A percentile compares a stretch with the other conserved stretches of the same genome.
These are phyloP conservation scores for Fomitopsis palustris DNA, from an alignment of 1,284 basidiomycete genomes.

Conservation along the genomic window DNA sequence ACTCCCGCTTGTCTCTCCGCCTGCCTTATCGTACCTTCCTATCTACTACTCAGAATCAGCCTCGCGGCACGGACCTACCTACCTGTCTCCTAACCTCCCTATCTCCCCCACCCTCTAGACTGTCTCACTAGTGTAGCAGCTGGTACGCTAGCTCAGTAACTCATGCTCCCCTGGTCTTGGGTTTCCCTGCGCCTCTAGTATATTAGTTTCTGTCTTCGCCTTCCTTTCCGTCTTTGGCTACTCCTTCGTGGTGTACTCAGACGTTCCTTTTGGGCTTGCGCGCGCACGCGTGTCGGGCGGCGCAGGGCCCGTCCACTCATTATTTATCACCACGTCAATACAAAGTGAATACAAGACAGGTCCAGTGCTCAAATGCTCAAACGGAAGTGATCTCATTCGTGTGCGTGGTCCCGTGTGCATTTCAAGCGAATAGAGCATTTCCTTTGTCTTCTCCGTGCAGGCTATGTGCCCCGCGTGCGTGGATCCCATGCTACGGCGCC, in stretches of 20 bases:
- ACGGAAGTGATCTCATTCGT: no score
- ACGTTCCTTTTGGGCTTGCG: background rate
- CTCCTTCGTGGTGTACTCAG: background rate
- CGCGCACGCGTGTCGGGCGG: background rate
- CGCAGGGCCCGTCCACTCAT: background rate
- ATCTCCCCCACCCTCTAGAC: background rate
- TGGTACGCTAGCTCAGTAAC: background rate
- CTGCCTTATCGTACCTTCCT: background rate
- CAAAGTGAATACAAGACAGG: background rate
- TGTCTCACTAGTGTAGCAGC: conserved; percentile 2
- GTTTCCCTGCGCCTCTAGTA: background rate
- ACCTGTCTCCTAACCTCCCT: background rate
- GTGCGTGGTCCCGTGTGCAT: no score
- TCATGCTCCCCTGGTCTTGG: background rate
- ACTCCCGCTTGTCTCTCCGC: background rate
- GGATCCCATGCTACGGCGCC: no score
- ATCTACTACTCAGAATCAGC: background rate
- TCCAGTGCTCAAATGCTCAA: no score
- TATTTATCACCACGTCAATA: background rate
- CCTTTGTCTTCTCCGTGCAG: no score
- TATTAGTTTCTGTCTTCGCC: background rate
- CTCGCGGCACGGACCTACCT: background rate
- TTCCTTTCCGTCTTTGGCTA: no score
- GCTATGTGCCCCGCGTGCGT: no score
- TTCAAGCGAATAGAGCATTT: no score